phyloP scores from a whole-genome alignment of 768 basidiomycete species.

The Scleroderma citrinum region DNA sequence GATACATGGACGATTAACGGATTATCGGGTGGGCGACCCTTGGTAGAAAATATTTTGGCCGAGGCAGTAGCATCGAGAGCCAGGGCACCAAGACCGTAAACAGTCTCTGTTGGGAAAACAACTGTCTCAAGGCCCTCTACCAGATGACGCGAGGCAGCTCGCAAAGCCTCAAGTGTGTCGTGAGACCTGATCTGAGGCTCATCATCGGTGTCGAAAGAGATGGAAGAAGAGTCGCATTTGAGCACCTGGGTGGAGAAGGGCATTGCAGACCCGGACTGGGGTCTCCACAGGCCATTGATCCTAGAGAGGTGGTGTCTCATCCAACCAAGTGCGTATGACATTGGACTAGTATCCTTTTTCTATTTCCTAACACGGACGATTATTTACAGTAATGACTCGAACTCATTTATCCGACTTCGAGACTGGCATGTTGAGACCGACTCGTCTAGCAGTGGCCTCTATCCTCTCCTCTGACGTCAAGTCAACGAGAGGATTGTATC shows the following conservation, averaged over 20 bases:
- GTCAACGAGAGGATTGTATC: conserved; percentile 84
- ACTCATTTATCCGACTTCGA: not conserved
- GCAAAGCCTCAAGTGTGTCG: conserved; percentile 49
- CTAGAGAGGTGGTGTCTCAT: conserved; percentile 7
- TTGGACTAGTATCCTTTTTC: not conserved
- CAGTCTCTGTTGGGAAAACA: conserved; percentile 96
- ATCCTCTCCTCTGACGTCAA: conserved; percentile 76
- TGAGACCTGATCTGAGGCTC: conserved; percentile 43
- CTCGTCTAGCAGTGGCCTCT: conserved; percentile 77
- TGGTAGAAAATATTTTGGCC: conserved; percentile 74
- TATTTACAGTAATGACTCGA: too few species aligned
- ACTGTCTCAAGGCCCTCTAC: conserved; percentile 49
- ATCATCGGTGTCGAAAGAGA: conserved; percentile 47
- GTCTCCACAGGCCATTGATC: conserved; percentile 22
- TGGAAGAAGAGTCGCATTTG: conserved; percentile 56
- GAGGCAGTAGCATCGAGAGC: conserved; percentile 65
- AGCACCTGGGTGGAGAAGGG: conserved; percentile 37
- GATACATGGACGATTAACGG: conserved; percentile 97
- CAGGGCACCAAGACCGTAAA: conserved; percentile 93
- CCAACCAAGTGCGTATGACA: not conserved
- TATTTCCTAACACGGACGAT: too few species aligned
- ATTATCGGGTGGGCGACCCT: conserved; percentile 92
- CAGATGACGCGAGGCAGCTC: conserved; percentile 51
- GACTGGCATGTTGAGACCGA: conserved; percentile 83
- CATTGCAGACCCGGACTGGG: conserved; percentile 3